These are phyloP conservation scores for Amaranthus palmeri DNA, from an alignment of 148 eudicot genomes.

Conservation along the genomic window DNA sequence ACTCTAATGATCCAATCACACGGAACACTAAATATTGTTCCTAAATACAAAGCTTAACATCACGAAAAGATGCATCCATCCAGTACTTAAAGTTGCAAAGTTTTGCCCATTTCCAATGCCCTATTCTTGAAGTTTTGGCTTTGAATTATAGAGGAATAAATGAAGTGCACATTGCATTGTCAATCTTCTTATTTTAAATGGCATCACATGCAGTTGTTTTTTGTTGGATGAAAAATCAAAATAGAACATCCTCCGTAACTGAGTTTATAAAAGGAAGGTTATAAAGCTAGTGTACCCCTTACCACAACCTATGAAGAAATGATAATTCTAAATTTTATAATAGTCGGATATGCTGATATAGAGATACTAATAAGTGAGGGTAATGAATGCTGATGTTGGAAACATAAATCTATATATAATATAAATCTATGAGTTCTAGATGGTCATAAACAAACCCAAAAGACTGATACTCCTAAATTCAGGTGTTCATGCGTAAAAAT, in stretches of 20 bases:
- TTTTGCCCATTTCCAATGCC: not conserved
- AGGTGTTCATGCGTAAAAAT: not conserved
- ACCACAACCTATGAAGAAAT: too few species aligned
- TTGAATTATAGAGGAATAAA: too few species aligned
- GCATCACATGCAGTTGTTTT: too few species aligned
- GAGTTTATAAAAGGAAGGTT: not conserved
- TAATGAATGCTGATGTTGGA: not conserved
- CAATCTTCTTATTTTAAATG: too few species aligned
- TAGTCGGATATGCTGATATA: not conserved
- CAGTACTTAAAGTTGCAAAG: not conserved
- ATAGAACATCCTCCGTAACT: not conserved
- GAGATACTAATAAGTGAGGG: not conserved
- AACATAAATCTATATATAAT: not conserved
- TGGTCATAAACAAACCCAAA: not conserved
- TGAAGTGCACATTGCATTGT: too few species aligned
- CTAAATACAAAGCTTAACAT: not conserved
- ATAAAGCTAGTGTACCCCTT: not conserved
- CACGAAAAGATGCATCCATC: not conserved
- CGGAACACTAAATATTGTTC: not conserved
- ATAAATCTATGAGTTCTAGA: not conserved
- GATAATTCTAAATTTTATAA: too few species aligned
- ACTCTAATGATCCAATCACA: not conserved
- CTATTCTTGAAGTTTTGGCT: not conserved
- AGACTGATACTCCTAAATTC: not conserved
- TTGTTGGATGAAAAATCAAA: not conserved